A percentile compares a stretch with the other conserved stretches of the same genome.
phyloP scores from a whole-genome alignment of 768 basidiomycete species.

The Leccinum incarnatum region DNA sequence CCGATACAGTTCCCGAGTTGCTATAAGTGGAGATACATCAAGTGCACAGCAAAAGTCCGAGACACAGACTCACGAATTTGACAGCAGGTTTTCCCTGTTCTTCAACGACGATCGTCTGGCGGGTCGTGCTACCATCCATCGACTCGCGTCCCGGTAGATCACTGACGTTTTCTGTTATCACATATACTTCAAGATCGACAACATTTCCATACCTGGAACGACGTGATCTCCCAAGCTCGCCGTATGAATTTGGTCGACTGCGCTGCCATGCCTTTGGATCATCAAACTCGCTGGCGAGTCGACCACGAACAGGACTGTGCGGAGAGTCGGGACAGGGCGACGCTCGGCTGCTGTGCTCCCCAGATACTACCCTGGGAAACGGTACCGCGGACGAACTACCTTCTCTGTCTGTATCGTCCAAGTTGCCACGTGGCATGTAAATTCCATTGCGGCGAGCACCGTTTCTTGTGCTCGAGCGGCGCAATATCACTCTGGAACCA shows the following conservation, averaged over 20 bases:
- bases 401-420: slow-evolving; percentile 35
- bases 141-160: slow-evolving; percentile 62
- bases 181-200: slow-evolving; percentile 56
- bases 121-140: slow-evolving; percentile 59
- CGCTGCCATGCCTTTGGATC: slow-evolving; percentile 49
- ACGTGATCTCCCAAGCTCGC: slow-evolving; percentile 57
- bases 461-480: slow-evolving; percentile 57
- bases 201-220: slow-evolving; percentile 72
- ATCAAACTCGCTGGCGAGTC: slow-evolving; percentile 75
- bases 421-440: slow-evolving; percentile 41
- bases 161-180: slow-evolving; percentile 54
- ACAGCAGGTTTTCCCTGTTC: slow-evolving; percentile 80
- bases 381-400: slow-evolving; percentile 48
- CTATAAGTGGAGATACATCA: slow-evolving; percentile 39
- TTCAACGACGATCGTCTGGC: slow-evolving; percentile 70
- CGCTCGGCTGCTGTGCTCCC: slow-evolving; percentile 38
- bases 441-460: slow-evolving; percentile 46
- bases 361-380: slow-evolving; percentile 62
- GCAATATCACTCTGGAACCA: slow-evolving; percentile 46
- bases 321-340: slow-evolving; percentile 41
- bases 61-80: slow-evolving; percentile 65
- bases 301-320: slow-evolving; percentile 36
- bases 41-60: slow-evolving; percentile 7
- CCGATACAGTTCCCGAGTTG: slow-evolving; percentile 98
- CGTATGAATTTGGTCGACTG: slow-evolving; percentile 63